Base-by-base conservation (phyloP, 164 flowering plant genomes). In the Stephania yunnanensis region DNA sequence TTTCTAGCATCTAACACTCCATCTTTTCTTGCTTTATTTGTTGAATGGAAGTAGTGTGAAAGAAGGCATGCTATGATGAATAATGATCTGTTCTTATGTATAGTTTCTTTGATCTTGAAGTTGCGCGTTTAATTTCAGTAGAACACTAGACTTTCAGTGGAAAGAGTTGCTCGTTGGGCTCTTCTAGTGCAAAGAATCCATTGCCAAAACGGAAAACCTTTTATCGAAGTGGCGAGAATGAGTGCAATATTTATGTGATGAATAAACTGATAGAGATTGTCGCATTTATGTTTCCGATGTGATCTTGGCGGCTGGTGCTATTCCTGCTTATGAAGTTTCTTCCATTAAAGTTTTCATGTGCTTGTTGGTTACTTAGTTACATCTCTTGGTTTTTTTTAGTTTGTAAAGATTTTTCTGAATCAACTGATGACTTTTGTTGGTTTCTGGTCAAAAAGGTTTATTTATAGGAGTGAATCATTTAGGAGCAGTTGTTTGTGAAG, bases 151-250 rank as follows among this genome's bases (percentile, higher is more conserved):
- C 42, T 36, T 36, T 20, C 66, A 61, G 3, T 61, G 20, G 66
- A 61, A 61, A 61, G 66, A 9, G 29, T 10, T 7, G 66, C 25
- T 61, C 2, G 29, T n/a, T 36, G 25, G 29, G 66, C 66, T n/a
- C 66, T 61, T 61, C 66, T 61, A n/a, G 66, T 25, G 20, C 25
- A n/a, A 61, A 61, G 66, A 61, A n/a, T 17, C 66, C 66, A 61
- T 7, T 7, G 25, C 25, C 25, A 19, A 8, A 17, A 7, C 25
- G 22, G 7, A 61, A 7, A 61, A n/a, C 25, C 25, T 61, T 50
- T 19, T 61, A 20, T 61, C 19, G 25, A 25, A 61, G 66, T 19
- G 29, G 25, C 22, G 9, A 61, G 66, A 61, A 9, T n/a, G 66
- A 61, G 22, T n/a, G 25, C 20, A 19, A 19, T 61, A n/a, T 7